These are phyloP conservation scores for Striga hermonthica DNA, from an alignment of 305 asterid genomes.

Conservation along the genomic window DNA sequence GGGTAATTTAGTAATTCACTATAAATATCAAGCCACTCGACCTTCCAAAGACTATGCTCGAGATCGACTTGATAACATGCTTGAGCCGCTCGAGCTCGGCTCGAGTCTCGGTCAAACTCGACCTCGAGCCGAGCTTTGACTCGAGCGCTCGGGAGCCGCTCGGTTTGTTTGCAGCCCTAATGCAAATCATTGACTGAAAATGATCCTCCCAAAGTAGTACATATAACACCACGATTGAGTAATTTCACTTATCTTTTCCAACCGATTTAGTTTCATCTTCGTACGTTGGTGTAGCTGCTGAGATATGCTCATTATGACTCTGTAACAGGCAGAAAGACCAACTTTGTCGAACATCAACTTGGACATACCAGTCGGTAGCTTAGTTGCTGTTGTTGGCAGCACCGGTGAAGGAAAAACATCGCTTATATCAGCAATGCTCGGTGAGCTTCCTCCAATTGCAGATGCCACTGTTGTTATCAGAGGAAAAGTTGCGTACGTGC, in stretches of 20 bases:
- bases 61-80: too few relatives aligned
- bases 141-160: too few relatives aligned
- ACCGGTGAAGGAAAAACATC: slow-evolving; percentile 99
- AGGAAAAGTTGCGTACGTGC: slow-evolving; percentile 90
- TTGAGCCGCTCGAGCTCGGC: too few relatives aligned
- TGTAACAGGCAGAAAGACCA: slow-evolving; percentile 60
- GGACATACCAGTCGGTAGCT: slow-evolving; percentile 79
- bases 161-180: too few relatives aligned
- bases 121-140: too few relatives aligned
- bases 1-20: too few relatives aligned
- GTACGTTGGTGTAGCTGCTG: slow-evolving; percentile 20
- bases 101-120: too few relatives aligned
- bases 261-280: background rate
- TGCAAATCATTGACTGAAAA: background rate
- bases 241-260: background rate
- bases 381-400: slow-evolving; percentile 85
- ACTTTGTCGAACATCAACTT: slow-evolving; percentile 74
- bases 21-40: too few relatives aligned
- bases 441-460: slow-evolving; percentile 79
- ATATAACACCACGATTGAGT: too few relatives aligned
- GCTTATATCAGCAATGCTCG: slow-evolving; percentile 86
- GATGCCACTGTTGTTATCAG: slow-evolving; percentile 60
- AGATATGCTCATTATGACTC: slow-evolving; percentile 26
- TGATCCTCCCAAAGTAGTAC: background rate
- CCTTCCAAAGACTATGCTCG: too few relatives aligned